Evolutionary conservation across 108 stramenopile genomes (phyloP), one percentile per base, ranked within the genome.

Genomic region (Skeletonema menzelii): DNA sequence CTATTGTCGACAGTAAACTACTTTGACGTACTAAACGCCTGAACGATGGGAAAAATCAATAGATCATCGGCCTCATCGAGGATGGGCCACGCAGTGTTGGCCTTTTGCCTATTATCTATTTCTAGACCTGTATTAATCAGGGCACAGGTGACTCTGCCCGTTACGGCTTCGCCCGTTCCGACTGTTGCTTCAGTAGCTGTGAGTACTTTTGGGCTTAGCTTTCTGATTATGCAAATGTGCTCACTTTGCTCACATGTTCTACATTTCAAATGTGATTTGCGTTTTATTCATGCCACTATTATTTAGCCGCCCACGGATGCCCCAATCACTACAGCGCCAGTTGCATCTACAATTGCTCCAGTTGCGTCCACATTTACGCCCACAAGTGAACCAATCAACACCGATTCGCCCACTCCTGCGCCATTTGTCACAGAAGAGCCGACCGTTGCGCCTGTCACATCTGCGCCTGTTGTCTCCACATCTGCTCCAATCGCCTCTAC

Each of bases 401-500:
- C 72, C 4, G 27, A 20, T 59, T 24, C 72, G 34, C 70, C 40
- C 0, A 42, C 40, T n/a, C 40, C 15, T 42, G 15, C 40, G 14
- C 40, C 34, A 24, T 60, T 69, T 30, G 31, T 17, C 4, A 32
- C 59, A 27, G 60, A 66, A 30, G 35, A 56, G 11, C 65, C 63
- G 17, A 44, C 65, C 15, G 13, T 19, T 22, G 56, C 34, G 28
- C 59, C 58, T 20, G 19, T 66, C 12, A 26, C 72, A 12, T 5
- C 0, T 47, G 13, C 56, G 5, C 24, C n/a, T n/a, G n/a, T n/a
- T n/a, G n/a, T n/a, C n/a, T n/a, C 53, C 10, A 56, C 71, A 17
- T 31, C 12, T 42, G 26, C 40, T 17, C 47, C 76, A 4, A 13
- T 69, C 66, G n/a, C n/a, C n/a, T n/a, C n/a, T n/a, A n/a, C n/a